Evolutionary conservation across 768 basidiomycete genomes (phyloP), one percentile per base, ranked within the genome.

Genomic region (Boletellus sp.): DNA sequence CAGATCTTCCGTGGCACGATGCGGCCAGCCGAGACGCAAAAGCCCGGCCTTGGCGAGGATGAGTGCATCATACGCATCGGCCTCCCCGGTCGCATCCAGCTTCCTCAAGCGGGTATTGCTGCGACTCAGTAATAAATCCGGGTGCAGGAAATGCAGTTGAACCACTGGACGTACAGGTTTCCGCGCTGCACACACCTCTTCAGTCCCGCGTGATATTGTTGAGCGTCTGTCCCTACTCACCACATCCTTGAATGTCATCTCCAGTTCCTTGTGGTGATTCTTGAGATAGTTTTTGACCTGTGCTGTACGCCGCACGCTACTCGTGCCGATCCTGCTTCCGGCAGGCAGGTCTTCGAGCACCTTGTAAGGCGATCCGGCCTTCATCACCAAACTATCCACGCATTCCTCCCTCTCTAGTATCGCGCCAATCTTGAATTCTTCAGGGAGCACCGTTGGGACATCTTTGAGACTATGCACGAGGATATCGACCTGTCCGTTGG

Each of bases 11-110:
- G 91, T 89, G 55, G 91, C 81, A 45, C 95, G 87, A 63, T 82
- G 70, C 11, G 76, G 78, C 76, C 81, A 78, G 34, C 83, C 86
- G 19, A 91, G 71, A 31, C 96, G 90, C 12, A 90, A 76, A 36
- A 99, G 78, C 8, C 96, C 96, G 2, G 96, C 90, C 63, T 87
- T 87, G 17, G 96, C 96, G 49, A 99, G 90, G 65, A 98, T 84
- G 47, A 98, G 74, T 9, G 93, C 95, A 42, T 87, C 77, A 68
- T 85, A 98, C 16, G 83, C 84, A 23, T 87, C 83, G 45, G 83
- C 76, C 22, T 52, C 55, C 20, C 58, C 63, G 7, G 83, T 78
- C 6, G 83, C 87, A 68, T 99, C 95, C 40, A 99, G 80, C 72
- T 99, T 99, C 24, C 79, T 76, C 28, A 98, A 70, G 34, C 96